Evolutionary conservation across 495 filamentous ascomycete genomes (phyloP), one percentile per base, ranked within the genome.

Genomic region (Echria macrotheca): DNA sequence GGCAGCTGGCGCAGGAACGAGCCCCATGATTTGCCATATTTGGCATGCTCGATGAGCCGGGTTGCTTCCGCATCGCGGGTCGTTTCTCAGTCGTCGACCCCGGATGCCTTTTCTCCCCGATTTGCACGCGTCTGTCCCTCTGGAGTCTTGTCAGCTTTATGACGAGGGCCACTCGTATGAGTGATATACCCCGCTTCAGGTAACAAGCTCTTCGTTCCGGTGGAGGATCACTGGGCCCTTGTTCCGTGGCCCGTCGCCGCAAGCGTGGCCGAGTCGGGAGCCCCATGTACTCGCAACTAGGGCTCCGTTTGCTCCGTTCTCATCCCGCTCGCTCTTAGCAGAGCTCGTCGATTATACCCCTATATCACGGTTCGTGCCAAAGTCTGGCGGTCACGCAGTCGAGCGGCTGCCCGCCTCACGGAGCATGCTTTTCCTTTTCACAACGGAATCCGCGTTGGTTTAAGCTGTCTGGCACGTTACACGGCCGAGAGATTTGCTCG

Each of bases 1-100:
- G 44, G 54, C 52, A 26, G 12, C 43, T 32, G 49, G 49, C 54
- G 54, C 54, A 56, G 54, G 54, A 56, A 56, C 54, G 21, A 43
- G 38, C 21, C 35, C 19, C 31, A 31, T 28, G 32, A 38, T 32
- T 52, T 56, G 44, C 54, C 54, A 42, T 28, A 44, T 56, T 52
- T 46, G 54, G 54, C 49, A 56, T 56, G 39, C 25, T 49, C 28
- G 12, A 38, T 43, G 44, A 48, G 48, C 49, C 50, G 52, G 42
- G 33, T 31, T 55, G 40, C 52, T 55, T 56, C 54, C 54, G 54
- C 32, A 39, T 10, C 12, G 37, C 26, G 37, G 25, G 36, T 5
- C 15, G 49, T 8, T 28, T 35, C 14, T 21, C 11, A 21, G 22
- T 22, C 26, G 22, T 36, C 19, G 26, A 12, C 12, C 28, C 28